phyloP scores from a whole-genome alignment of 176 grass and related monocot genomes.

The Avena insularis region DNA sequence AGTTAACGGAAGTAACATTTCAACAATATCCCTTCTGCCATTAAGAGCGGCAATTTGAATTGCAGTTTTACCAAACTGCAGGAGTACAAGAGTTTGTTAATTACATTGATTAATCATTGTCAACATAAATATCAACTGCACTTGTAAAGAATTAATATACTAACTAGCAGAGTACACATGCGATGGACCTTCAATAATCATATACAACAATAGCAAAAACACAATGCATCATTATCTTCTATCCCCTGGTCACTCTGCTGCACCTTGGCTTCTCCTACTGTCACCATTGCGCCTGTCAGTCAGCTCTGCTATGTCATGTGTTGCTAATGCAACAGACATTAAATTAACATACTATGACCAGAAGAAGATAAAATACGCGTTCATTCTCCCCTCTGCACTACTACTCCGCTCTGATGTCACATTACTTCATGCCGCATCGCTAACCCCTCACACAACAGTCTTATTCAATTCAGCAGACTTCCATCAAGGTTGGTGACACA shows the following conservation, averaged over 20 bases:
- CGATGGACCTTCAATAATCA: neutral
- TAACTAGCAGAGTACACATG: neutral
- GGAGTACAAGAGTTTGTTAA: neutral
- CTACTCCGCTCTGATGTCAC: neutral
- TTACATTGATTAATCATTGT: too few species aligned
- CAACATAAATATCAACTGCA: neutral
- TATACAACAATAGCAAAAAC: neutral
- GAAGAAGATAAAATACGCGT: neutral
- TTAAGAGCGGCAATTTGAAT: slow-evolving; percentile 6
- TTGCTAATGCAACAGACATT: neutral
- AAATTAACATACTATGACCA: neutral
- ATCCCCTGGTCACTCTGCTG: neutral
- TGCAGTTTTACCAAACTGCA: neutral
- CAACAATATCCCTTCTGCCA: slow-evolving; percentile 19
- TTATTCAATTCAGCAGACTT: neutral
- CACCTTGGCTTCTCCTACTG: neutral
- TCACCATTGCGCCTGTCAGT: neutral
- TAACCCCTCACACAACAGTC: neutral
- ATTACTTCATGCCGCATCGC: neutral
- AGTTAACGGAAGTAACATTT: slow-evolving; percentile 32
- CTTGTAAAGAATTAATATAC: neutral
- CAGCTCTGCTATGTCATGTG: neutral
- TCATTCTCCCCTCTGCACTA: neutral
- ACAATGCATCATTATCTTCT: neutral
- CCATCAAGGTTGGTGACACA: neutral